phyloP scores from a whole-genome alignment of 2,329 filamentous ascomycete genomes.

The Paecilomyces variotii region DNA sequence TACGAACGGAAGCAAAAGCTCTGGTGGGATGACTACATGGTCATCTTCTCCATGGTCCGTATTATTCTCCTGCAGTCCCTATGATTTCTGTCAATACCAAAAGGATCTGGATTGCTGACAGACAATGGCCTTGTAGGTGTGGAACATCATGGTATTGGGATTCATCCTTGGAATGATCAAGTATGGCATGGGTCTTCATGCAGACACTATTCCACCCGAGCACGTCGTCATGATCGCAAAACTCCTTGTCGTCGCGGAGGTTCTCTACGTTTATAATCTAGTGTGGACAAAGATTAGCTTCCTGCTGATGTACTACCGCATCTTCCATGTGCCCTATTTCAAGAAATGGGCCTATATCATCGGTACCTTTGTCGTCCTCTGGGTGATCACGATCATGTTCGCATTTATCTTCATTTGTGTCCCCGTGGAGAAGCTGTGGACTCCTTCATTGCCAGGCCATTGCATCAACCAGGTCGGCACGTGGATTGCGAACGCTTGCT shows the following conservation, averaged over 20 bases:
- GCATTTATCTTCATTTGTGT: constrained; percentile 22
- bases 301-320: constrained; percentile 21
- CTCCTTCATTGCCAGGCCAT: constrained; percentile 15
- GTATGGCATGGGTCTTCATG: constrained; percentile 42
- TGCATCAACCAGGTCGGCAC: constrained; percentile 21
- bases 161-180: constrained; percentile 44
- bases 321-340: constrained; percentile 19
- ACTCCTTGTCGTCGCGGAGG: constrained; percentile 31
- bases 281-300: constrained; percentile 21
- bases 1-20: constrained; percentile 36
- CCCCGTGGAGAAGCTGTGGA: constrained; percentile 21
- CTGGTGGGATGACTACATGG: constrained; percentile 47
- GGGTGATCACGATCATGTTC: constrained; percentile 21
- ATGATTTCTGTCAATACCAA: not conserved
- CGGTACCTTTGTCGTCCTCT: constrained; percentile 15
- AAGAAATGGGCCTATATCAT: constrained; percentile 20
- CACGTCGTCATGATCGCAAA: constrained; percentile 25
- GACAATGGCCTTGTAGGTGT: constrained; percentile 6
- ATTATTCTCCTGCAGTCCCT: not conserved
- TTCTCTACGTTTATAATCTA: constrained; percentile 30
- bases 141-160: constrained; percentile 31
- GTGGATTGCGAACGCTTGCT: constrained; percentile 17
- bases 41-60: constrained; percentile 42
- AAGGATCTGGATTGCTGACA: not conserved
- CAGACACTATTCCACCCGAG: constrained; percentile 26